Base-by-base conservation (phyloP, 2,329 filamentous ascomycete species). In the Xylariaceae sp. region DNA sequence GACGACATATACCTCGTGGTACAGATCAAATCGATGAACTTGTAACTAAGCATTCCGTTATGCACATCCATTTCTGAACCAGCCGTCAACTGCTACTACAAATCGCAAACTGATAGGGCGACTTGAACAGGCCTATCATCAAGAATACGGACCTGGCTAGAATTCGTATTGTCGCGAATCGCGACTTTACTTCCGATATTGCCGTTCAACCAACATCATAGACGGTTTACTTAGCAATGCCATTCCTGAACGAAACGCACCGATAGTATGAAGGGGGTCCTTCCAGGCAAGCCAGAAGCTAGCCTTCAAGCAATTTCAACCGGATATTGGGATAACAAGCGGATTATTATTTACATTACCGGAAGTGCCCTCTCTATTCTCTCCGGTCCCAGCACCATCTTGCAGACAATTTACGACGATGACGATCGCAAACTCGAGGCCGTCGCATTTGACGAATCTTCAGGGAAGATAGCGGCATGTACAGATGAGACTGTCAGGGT, bases 371-470 rank as follows among this genome's bases (percentile, higher is more conserved):
- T 97, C 60, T 85, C 94, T 47, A 87, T 99, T 65, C 85, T 97
- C 63, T 82, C 84, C 67, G 88, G 85, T 44, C 83, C 89, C 46
- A 80, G 87, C 57, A 83, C 83, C 49, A 83, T 97, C 59, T 74
- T 96, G 27, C 94, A 99, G 72, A 97, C 92, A 3, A 88, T 96
- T 62, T 96, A 96, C 75, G 86, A 94, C 67, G 89, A 95, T 66
- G 84, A 90, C 61, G 79, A 85, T 20, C 79, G 75, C 13, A 69
- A 72, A 26, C 76, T 97, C 23, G 83, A 91, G 59, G 88, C 91
- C 23, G 84, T 97, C 59, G 82, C 85, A 24, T 83, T 97, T 58
- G 90, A 97, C 67, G 88, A 95, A 68, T 76, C 79, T 15, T 88
- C 88, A 7, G 94, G 92, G 42, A 95, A 91, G 77, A 91, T 97